Percentiles rank a stretch among this genome's conserved stretches.
Evolutionary conservation across 2,329 filamentous ascomycete species (phyloP).

Genomic region (Plenodomus biglobosus): DNA sequence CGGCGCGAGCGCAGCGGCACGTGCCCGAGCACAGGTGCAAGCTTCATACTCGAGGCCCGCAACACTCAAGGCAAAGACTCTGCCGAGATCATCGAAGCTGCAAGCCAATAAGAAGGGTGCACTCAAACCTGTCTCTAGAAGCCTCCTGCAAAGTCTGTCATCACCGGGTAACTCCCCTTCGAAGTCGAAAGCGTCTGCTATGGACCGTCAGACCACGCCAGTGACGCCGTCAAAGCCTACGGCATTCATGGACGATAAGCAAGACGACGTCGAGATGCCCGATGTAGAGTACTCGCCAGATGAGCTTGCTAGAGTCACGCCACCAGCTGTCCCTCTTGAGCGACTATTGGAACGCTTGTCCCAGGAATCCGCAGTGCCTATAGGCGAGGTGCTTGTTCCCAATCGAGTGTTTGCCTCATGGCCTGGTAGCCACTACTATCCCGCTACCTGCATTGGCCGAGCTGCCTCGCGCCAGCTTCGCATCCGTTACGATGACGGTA

Average conservation of each 20-base stretch:
- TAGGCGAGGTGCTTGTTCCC: constrained; percentile 43
- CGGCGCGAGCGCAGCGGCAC: constrained; percentile 36
- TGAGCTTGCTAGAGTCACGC: constrained; percentile 23
- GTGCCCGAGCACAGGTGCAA: constrained; percentile 20
- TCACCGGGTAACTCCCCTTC: constrained; percentile 21
- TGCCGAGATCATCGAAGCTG: constrained; percentile 16
- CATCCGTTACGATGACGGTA: constrained; percentile 53
- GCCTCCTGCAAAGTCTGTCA: constrained; percentile 23
- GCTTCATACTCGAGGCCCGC: constrained; percentile 20
- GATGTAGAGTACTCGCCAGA: constrained; percentile 18
- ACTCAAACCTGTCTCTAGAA: constrained; percentile 32
- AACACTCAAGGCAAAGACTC: constrained; percentile 25
- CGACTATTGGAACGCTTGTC: constrained; percentile 4
- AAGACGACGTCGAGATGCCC: constrained; percentile 24
- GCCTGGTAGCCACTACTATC: constrained; percentile 60
- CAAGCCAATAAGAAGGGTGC: constrained; percentile 27
- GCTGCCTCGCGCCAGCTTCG: constrained; percentile 48
- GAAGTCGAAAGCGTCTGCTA: constrained; percentile 5
- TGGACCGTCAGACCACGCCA: constrained; percentile 10
- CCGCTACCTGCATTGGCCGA: constrained; percentile 59
- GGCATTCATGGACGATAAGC: background rate
- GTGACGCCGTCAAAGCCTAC: constrained; percentile 12
- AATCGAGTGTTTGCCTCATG: constrained; percentile 62
- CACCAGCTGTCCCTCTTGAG: constrained; percentile 11
- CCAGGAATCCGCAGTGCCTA: constrained; percentile 16